Conservation (phyloP, 768 basidiomycete species). For the Trametes sanguinea region DNA sequence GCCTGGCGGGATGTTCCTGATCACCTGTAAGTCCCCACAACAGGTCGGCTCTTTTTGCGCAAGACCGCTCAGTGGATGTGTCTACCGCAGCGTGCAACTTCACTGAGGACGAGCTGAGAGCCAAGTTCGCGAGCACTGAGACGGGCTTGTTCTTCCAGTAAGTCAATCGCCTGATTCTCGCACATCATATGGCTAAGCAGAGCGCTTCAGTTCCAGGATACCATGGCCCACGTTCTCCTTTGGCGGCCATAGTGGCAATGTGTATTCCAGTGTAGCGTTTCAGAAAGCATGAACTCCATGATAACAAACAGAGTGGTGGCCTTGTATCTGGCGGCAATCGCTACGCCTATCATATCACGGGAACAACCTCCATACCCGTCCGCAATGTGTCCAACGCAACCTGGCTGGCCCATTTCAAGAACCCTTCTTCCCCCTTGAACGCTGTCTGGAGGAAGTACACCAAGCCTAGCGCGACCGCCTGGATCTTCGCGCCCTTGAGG, state of each 20-base stretch:
- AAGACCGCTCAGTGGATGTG: not conserved
- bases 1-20: slow-evolving; percentile 70
- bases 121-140: slow-evolving; percentile 48
- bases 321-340: no score
- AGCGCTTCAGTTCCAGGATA: slow-evolving; percentile 59
- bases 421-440: slow-evolving; percentile 40
- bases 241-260: slow-evolving; percentile 75
- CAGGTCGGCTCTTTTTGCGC: not conserved
- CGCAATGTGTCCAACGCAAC: slow-evolving; percentile 72
- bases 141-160: slow-evolving; percentile 68
- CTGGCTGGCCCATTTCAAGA: slow-evolving; percentile 66
- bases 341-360: slow-evolving; percentile 29
- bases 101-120: slow-evolving; percentile 72
- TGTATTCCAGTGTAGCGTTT: slow-evolving; percentile 74
- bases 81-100: slow-evolving; percentile 66
- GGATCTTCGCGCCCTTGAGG: slow-evolving; percentile 66
- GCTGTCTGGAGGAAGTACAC: slow-evolving; percentile 64
- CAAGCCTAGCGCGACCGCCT: slow-evolving; percentile 72
- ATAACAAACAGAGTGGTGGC: no score
- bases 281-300: slow-evolving; percentile 35
- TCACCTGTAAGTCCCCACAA: slow-evolving; percentile 64
- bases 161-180: slow-evolving; percentile 9
- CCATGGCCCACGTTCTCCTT: slow-evolving; percentile 73
- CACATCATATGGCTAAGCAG: not conserved
- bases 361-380: slow-evolving; percentile 59